A percentile compares a stretch with the other conserved stretches of the same genome.
Conservation (phyloP, 2,329 filamentous ascomycete genomes). For the Cladobotryum protrusum region DNA sequence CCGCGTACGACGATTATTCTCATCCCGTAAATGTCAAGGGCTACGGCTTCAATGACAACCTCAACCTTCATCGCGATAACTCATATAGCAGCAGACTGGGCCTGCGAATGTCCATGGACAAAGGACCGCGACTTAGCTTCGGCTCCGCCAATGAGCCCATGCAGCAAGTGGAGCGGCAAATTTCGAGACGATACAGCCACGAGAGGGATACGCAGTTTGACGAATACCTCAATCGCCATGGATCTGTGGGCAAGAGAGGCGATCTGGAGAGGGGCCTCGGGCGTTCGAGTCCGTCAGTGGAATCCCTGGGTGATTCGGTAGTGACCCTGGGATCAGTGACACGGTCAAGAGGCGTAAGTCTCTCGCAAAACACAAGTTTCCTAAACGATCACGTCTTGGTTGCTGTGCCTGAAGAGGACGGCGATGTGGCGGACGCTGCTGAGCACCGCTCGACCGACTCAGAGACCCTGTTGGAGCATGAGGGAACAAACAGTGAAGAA, state of each 20-base stretch:
- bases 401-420: constrained; percentile 34
- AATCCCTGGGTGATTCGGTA: constrained; percentile 5
- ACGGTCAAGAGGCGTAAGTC: constrained; percentile 21
- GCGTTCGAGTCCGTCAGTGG: constrained; percentile 15
- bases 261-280: constrained; percentile 24
- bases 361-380: constrained; percentile 29
- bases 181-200: constrained; percentile 34
- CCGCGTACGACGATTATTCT: constrained; percentile 45
- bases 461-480: constrained; percentile 13
- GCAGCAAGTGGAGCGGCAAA: constrained; percentile 17
- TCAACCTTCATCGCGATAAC: constrained; percentile 20
- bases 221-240: constrained; percentile 34
- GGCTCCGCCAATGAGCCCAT: constrained; percentile 19
- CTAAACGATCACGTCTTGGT: constrained; percentile 32
- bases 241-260: constrained; percentile 18
- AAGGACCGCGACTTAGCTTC: constrained; percentile 26
- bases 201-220: constrained; percentile 43
- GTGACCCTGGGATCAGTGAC: constrained; percentile 7
- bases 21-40: constrained; percentile 44
- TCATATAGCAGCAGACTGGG: constrained; percentile 19
- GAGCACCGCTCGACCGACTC: constrained; percentile 5
- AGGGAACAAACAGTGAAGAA: constrained; percentile 18
- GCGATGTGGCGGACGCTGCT: constrained; percentile 13
- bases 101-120: constrained; percentile 21
- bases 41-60: constrained; percentile 37